phyloP scores from a whole-genome alignment of 768 basidiomycete genomes.

The Kwoniella botswanensis region DNA sequence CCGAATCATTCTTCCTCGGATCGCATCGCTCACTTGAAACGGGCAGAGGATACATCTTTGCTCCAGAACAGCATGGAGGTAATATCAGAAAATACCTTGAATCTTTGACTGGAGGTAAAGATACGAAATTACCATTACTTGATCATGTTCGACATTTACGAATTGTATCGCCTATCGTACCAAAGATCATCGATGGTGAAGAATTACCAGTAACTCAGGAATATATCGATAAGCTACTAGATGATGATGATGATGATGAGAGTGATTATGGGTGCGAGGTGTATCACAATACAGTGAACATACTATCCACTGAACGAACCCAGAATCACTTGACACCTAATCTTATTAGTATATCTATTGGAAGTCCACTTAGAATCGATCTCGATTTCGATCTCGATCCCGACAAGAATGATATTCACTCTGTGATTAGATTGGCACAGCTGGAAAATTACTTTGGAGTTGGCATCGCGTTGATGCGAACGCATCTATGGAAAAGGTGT shows the following conservation, averaged over 20 bases:
- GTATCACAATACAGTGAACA: not conserved
- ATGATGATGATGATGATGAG: not conserved
- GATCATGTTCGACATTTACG: not conserved
- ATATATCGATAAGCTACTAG: not conserved
- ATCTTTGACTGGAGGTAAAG: not conserved
- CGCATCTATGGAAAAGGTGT: not conserved
- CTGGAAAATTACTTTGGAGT: not conserved
- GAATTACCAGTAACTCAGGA: not conserved
- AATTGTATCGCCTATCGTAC: not conserved
- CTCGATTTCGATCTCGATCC: not conserved
- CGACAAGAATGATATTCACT: not conserved
- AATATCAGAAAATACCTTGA: not conserved
- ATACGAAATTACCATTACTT: conserved; percentile 3
- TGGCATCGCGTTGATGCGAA: not conserved
- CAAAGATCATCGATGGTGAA: not conserved
- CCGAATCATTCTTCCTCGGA: conserved; percentile 18
- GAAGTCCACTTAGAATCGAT: not conserved
- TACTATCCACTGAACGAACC: not conserved
- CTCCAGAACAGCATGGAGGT: not conserved
- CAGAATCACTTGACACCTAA: not conserved
- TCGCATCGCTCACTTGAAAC: not conserved
- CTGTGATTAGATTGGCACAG: not conserved
- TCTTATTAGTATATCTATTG: not conserved
- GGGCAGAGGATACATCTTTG: not conserved
- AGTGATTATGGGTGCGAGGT: too few species aligned